Evolutionary conservation across 106 monocot genomes (phyloP), one percentile per base, ranked within the genome.

Genomic region (Narthecium ossifragum): DNA sequence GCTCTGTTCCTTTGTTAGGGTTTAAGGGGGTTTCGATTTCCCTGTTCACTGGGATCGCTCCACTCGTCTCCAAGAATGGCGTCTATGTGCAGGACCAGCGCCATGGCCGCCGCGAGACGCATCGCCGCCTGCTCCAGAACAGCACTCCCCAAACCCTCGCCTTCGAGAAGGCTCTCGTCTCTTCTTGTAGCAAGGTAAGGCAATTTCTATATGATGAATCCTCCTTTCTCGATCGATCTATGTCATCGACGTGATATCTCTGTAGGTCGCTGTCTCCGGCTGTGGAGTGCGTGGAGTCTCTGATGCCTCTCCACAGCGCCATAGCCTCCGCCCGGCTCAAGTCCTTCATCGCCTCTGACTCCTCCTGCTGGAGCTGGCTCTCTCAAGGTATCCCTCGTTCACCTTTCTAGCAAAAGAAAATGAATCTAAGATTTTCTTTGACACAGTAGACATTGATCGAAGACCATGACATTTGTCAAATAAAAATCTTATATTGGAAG

Each of bases 281-380:
- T 30, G 41, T 73, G 50, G 80, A 61, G 5, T 33, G 22, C 27
- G 37, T 64, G 8, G 47, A 70, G 22, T 80, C 80, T 0, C 43
- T 80, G 55, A 80, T 72, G 72, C 85, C 76, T 4, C 76, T 85
- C 6, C 85, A 85, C 57, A 85, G 64, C 31, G 80, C 85, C 46
- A 66, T 76, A 53, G 80, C 80, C 5, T 76, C 76, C 1, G 60
- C 76, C 4, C 75, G 85, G 6, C 65, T 85, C 6, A 72, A 33
- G 37, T 80, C 85, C 6, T 61, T 37, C 57, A 73, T 85, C 17
- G 80, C 76, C 8, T 41, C 60, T 12, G 85, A 80, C 34, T 65
- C 84, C 43, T 60, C 71, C 43, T 80, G 53, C 47, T 80, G 79
- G 85, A 76, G 61, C 47, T 79, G 70, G 53, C 75, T 84, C 15